Conservation (phyloP, 306 rosid species). For the Trichosanthes cucumerina region DNA sequence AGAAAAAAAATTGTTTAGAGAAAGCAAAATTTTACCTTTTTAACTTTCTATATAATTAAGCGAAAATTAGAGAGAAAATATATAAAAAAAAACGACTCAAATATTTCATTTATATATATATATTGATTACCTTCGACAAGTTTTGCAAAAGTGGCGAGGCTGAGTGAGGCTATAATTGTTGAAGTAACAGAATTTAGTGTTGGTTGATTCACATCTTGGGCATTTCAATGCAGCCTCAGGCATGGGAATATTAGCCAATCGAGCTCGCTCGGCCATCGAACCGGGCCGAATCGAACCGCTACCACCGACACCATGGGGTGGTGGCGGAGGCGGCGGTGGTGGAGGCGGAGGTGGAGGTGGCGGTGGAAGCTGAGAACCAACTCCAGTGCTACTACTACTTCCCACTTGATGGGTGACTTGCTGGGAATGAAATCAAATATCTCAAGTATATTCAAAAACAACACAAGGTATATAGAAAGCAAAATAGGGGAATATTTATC, state of each 20-base stretch:
- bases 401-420: not conserved
- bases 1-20: not conserved
- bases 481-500: conserved; percentile 9
- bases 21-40: not conserved
- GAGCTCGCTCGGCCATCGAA: conserved; percentile 16
- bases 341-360: conserved; percentile 11
- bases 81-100: too few species aligned
- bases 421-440: conserved; percentile 8
- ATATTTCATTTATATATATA: not conserved
- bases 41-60: not conserved
- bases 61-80: not conserved
- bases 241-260: conserved; percentile 12
- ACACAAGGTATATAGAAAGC: not conserved
- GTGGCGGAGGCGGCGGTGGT: not conserved
- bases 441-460: conserved; percentile 7
- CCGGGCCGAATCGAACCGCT: conserved; percentile 13
- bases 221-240: conserved; percentile 17
- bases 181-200: conserved; percentile 17
- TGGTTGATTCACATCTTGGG: conserved; percentile 20
- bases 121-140: conserved; percentile 8
- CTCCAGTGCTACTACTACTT: not conserved
- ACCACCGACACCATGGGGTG: not conserved
- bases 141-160: conserved; percentile 15
- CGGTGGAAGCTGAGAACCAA: conserved; percentile 9
- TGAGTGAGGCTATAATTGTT: conserved; percentile 16